Percentiles rank a stretch among this genome's conserved stretches.
These are phyloP conservation scores for Pyrenophora tritici-repentis DNA, from an alignment of 2,329 filamentous ascomycete genomes.

Conservation along the genomic window DNA sequence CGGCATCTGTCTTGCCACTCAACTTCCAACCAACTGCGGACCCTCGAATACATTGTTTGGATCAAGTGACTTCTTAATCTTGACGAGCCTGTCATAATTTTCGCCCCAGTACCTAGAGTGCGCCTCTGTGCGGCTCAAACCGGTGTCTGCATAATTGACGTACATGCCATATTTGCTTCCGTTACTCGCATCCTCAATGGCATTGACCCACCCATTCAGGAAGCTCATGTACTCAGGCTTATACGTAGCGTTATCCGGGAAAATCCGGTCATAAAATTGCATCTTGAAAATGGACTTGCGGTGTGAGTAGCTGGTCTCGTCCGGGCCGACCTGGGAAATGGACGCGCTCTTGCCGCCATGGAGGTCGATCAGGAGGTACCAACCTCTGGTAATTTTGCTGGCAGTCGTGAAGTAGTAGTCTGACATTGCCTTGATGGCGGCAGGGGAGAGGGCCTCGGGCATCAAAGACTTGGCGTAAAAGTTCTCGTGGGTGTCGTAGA, in stretches of 20 bases:
- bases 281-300: conserved; percentile 36
- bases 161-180: conserved; percentile 52
- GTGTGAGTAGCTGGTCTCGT: conserved; percentile 32
- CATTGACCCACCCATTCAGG: conserved; percentile 48
- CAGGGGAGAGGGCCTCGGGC: conserved; percentile 23
- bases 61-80: conserved; percentile 44
- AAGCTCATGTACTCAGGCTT: conserved; percentile 43
- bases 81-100: conserved; percentile 38
- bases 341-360: conserved; percentile 30
- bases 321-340: conserved; percentile 6
- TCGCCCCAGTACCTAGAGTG: conserved; percentile 53
- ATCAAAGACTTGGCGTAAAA: conserved; percentile 39
- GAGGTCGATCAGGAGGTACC: conserved; percentile 37
- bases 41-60: conserved; percentile 37
- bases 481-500: conserved; percentile 34
- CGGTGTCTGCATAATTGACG: conserved; percentile 58
- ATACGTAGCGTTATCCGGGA: conserved; percentile 27
- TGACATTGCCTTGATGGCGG: conserved; percentile 23
- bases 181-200: conserved; percentile 29
- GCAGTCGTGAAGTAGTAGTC: conserved; percentile 33
- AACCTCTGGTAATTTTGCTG: conserved; percentile 15
- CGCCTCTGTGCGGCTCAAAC: conserved; percentile 50
- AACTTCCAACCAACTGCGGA: conserved; percentile 33
- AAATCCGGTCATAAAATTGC: conserved; percentile 31
- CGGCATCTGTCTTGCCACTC: neutral